phyloP scores from a whole-genome alignment of 1,284 basidiomycete genomes.

The Pisolithus thermaeus region DNA sequence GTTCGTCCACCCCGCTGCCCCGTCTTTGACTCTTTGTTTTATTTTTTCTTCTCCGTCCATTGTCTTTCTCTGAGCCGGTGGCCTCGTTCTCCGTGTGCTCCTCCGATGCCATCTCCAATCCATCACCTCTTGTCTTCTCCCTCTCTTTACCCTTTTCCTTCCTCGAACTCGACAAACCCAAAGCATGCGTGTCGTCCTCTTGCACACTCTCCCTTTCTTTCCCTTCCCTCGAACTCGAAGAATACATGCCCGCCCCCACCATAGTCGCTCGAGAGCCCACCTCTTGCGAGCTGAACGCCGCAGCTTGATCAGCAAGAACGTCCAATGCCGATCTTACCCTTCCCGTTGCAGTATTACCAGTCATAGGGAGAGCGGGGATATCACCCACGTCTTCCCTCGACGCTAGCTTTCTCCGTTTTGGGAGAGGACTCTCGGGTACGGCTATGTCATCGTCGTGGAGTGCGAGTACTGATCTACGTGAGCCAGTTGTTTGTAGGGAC shows the following conservation, averaged over 20 bases:
- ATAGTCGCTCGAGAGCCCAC: conserved; percentile 2
- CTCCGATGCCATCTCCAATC: too few relatives aligned
- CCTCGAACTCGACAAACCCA: too few relatives aligned
- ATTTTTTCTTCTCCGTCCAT: too few relatives aligned
- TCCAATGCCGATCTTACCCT: conserved; percentile 52
- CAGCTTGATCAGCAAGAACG: conserved; percentile 68
- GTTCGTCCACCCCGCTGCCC: too few relatives aligned
- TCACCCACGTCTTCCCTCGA: conserved; percentile 8
- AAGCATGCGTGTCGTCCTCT: too few relatives aligned
- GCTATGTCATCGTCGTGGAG: conserved; percentile 11
- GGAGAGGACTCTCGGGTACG: conserved; percentile 31
- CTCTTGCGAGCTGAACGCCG: conserved; percentile 31
- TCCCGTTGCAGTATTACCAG: conserved; percentile 6
- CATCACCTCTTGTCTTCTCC: too few relatives aligned
- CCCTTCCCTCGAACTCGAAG: conserved; percentile 1
- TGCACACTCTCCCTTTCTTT: conserved; percentile 13
- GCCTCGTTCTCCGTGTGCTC: too few relatives aligned
- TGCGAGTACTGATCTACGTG: conserved; percentile 10
- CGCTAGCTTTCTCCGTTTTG: conserved; percentile 23
- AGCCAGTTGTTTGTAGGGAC: conserved; percentile 5
- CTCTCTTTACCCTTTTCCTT: too few relatives aligned
- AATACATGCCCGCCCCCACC: not conserved
- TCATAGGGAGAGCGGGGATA: too few relatives aligned
- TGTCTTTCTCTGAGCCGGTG: too few relatives aligned
- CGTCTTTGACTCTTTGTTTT: too few relatives aligned